These are phyloP conservation scores for Paecilomyces formosus DNA, from an alignment of 2,329 filamentous ascomycete genomes.

Conservation along the genomic window DNA sequence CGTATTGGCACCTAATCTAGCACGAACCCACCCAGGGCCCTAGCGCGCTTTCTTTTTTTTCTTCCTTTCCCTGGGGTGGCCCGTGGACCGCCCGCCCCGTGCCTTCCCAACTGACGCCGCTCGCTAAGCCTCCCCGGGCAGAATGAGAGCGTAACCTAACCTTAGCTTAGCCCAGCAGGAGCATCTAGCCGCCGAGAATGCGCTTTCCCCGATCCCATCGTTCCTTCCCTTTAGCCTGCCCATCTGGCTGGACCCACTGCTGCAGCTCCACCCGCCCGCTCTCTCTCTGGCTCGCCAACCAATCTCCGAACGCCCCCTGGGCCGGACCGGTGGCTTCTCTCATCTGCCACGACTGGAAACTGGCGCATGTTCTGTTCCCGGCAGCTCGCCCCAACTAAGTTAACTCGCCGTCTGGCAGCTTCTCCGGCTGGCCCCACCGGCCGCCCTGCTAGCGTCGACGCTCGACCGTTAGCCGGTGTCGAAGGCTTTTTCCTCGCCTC, in stretches of 20 bases:
- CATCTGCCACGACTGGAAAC: background rate
- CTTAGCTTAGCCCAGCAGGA: background rate
- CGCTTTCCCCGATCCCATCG: background rate
- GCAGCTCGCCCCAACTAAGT: background rate
- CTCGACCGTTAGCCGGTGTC: background rate
- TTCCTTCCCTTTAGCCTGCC: background rate
- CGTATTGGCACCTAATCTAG: constrained; percentile 6
- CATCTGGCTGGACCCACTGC: background rate
- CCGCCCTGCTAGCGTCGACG: background rate
- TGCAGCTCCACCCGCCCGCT: background rate
- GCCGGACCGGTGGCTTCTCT: background rate
- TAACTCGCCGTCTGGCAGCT: background rate
- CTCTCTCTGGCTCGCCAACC: background rate
- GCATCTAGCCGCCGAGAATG: background rate
- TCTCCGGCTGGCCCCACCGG: background rate
- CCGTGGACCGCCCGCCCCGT: constrained; percentile 12
- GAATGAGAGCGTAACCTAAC: too few relatives aligned
- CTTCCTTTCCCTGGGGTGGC: constrained; percentile 6
- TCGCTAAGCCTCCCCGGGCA: background rate
- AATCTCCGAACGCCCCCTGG: background rate
- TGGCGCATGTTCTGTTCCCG: constrained; percentile 1
- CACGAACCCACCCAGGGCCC: constrained; percentile 14
- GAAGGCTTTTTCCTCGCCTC: background rate
- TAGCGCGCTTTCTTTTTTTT: background rate
- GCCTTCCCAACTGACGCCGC: background rate